Conservation (phyloP, 306 rosid genomes). For the Quercus glauca region DNA sequence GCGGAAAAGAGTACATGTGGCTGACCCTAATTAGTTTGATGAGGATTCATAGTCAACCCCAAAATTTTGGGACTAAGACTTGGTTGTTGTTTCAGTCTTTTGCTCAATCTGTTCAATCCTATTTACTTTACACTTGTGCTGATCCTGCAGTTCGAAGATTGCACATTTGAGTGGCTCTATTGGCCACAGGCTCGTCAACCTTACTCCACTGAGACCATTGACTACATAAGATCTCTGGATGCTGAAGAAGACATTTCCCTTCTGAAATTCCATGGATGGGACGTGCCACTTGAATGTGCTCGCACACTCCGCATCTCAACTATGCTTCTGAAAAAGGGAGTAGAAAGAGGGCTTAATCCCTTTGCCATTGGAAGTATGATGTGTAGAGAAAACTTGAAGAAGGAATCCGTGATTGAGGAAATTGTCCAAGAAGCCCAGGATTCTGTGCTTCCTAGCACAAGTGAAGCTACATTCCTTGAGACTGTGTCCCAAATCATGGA, state of each 20-base stretch:
- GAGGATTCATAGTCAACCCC: no score
- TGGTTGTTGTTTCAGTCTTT: neutral
- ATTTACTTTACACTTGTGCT: conserved; percentile 6
- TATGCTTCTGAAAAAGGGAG: conserved; percentile 95
- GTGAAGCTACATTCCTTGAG: conserved; percentile 79
- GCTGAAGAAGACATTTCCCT: conserved; percentile 83
- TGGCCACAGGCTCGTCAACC: conserved; percentile 94
- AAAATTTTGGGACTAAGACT: no score
- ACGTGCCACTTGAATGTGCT: conserved; percentile 64
- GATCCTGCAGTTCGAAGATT: conserved; percentile 78
- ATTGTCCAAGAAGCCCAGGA: conserved; percentile 69
- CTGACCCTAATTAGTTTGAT: no score
- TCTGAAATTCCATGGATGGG: conserved; percentile 87
- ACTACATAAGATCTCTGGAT: conserved; percentile 68
- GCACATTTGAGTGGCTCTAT: conserved; percentile 96
- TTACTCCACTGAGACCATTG: conserved; percentile 55
- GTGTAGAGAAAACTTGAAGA: conserved; percentile 70
- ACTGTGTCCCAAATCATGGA: conserved; percentile 73
- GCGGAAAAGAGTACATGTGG: no score
- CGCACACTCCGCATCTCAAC: conserved; percentile 82
- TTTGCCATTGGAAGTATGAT: conserved; percentile 76
- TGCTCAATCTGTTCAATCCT: neutral
- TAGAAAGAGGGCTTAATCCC: conserved; percentile 68
- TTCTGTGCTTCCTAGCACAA: conserved; percentile 68
- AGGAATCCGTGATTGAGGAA: conserved; percentile 78